Evolutionary conservation across 2,329 filamentous ascomycete species (phyloP), one percentile per base, ranked within the genome.

Genomic region (Chrysosporium queenslandicum): DNA sequence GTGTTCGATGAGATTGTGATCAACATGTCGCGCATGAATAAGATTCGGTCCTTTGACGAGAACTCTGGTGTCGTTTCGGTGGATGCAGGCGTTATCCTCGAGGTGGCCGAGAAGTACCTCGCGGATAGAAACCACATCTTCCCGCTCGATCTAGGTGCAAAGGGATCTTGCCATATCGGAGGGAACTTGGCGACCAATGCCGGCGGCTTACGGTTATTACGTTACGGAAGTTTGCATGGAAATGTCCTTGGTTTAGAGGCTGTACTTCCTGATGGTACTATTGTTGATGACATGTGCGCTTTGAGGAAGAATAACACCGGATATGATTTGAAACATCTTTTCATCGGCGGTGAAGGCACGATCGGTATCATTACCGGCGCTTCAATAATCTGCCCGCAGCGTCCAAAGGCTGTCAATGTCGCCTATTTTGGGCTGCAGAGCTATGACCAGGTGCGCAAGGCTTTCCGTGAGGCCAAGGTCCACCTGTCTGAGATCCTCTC

Each of bases 1-100:
- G 89, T 98, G 18, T 98, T 97, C 66, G 94, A 98, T 67, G 94
- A 98, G 76, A 95, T 98, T 60, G 86, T 98, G 61, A 79, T 98
- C 73, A 95, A 84, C 70, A 82, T 92, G 67, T 79, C 81, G 59
- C 85, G 88, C 58, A 92, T 98, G 88, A 94, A 94, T 75, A 73
- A 82, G 63, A 90, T 98, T 57, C 80, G 86, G 61, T 89, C 85
- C 2, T 97, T 98, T 63, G 92, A 98, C 69, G 85, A 94, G 50
- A 86, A 94, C 47, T 94, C 88, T 50, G 92, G 92, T 47, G 85
- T 91, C 8, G 74, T 98, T 27, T 89, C 96, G 42, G 87, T 82
- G 4, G 92, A 97, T 67, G 89, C 89, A 9, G 94, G 92, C 58
- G 86, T 87, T 56, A 88, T 98, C 55, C 78, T 98, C 12, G 92